A percentile compares a stretch with the other conserved stretches of the same genome.
Conservation (phyloP, 129 eudicot genomes). For the Chrysanthemum seticuspe region DNA sequence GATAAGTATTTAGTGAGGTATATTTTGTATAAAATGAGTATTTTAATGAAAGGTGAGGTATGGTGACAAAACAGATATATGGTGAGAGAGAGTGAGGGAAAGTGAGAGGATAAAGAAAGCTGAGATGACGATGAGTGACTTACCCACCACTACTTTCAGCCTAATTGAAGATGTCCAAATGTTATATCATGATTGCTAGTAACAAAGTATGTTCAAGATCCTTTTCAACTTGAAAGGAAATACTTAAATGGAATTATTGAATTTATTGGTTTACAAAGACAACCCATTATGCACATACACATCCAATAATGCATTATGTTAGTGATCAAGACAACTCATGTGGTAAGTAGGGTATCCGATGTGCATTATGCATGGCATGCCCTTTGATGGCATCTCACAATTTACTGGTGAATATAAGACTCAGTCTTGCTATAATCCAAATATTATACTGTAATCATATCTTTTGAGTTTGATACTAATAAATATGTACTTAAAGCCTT, state of each 20-base stretch:
- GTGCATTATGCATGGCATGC: slow-evolving; percentile 23
- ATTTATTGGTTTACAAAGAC: slow-evolving; percentile 25
- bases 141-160: no score
- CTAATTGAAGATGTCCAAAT: no score
- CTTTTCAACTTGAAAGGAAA: no score
- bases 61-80: no score
- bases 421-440: background rate
- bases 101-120: no score
- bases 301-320: slow-evolving; percentile 37
- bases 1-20: no score
- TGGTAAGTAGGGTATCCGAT: slow-evolving; percentile 32
- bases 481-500: background rate
- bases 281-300: slow-evolving; percentile 33
- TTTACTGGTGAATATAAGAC: no score
- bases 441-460: background rate
- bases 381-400: slow-evolving; percentile 20
- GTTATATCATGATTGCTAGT: slow-evolving; percentile 7
- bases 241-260: background rate
- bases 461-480: background rate
- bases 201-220: no score
- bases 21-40: no score
- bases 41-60: no score
- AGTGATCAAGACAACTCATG: slow-evolving; percentile 41
- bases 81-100: no score
- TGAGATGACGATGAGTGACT: no score